Conservation (phyloP, 768 basidiomycete species). For the Boletus reticulatus region DNA sequence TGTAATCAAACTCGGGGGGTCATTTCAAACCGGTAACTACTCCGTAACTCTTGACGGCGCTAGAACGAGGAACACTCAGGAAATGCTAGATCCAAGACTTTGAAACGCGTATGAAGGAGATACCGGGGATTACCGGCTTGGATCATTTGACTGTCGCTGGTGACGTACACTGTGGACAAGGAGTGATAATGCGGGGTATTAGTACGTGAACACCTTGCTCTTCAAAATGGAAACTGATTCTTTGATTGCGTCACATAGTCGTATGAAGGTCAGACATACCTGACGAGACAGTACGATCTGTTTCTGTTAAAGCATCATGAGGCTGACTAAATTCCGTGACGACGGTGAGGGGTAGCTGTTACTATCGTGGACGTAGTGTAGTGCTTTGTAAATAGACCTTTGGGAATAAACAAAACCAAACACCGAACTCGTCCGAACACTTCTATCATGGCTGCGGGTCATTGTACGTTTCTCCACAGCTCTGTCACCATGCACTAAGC, state of each 20-base stretch:
- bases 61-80: neutral
- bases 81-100: constrained; percentile 71
- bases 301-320: neutral
- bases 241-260: constrained; percentile 32
- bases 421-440: constrained; percentile 19
- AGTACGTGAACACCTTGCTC: constrained; percentile 35
- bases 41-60: neutral
- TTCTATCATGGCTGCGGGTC: constrained; percentile 31
- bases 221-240: neutral
- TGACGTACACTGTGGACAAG: constrained; percentile 87
- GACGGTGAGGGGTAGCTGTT: too few species aligned
- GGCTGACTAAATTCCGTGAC: too few species aligned
- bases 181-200: constrained; percentile 83
- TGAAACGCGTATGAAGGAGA: constrained; percentile 94
- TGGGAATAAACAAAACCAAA: constrained; percentile 26
- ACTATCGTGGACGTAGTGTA: too few species aligned
- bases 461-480: constrained; percentile 17
- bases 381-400: neutral
- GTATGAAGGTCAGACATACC: constrained; percentile 81
- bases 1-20: constrained; percentile 96
- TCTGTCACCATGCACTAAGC: constrained; percentile 1
- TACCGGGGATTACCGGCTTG: constrained; percentile 85
- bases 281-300: constrained; percentile 58
- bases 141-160: constrained; percentile 95
- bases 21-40: constrained; percentile 89